Conservation (phyloP, 179 eudicot genomes). For the Monotropa hypopitys region DNA sequence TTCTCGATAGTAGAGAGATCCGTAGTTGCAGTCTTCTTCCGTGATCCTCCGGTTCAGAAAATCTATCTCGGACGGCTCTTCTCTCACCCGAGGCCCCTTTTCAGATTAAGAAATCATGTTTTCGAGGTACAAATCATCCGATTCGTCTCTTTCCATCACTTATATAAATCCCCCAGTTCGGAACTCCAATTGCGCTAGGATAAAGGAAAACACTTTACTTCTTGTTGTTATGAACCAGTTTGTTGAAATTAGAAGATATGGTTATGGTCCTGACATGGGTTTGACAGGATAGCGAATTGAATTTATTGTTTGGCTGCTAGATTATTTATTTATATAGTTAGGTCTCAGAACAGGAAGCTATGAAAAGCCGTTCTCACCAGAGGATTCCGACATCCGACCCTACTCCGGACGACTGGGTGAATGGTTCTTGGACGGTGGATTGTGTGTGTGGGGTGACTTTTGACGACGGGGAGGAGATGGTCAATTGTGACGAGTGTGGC, state of each 20-base stretch:
- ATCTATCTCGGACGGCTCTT: not conserved
- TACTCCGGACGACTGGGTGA: slow-evolving; percentile 71
- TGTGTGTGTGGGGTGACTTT: slow-evolving; percentile 83
- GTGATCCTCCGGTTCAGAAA: not conserved
- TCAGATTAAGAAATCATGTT: not conserved
- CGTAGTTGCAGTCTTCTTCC: not conserved
- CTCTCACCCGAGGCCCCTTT: not conserved
- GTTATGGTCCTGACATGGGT: not conserved
- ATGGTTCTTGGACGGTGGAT: slow-evolving; percentile 93
- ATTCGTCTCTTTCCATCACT: not conserved
- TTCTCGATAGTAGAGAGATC: not conserved
- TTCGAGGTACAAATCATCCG: slow-evolving; percentile 1
- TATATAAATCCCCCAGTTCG: not conserved
- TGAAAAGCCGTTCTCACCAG: slow-evolving; percentile 67
- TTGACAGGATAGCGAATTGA: not conserved
- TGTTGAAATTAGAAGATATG: not conserved
- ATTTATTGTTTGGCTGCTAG: not conserved
- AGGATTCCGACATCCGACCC: slow-evolving; percentile 41
- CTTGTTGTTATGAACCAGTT: not conserved
- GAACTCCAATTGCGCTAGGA: not conserved
- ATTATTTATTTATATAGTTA: not conserved
- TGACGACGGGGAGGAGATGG: slow-evolving; percentile 98
- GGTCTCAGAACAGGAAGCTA: slow-evolving; percentile 10
- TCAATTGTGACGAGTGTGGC: slow-evolving; percentile 85
- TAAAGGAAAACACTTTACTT: not conserved